phyloP scores from a whole-genome alignment of 2,329 filamentous ascomycete species.

The Sclerotinia glacialis region DNA sequence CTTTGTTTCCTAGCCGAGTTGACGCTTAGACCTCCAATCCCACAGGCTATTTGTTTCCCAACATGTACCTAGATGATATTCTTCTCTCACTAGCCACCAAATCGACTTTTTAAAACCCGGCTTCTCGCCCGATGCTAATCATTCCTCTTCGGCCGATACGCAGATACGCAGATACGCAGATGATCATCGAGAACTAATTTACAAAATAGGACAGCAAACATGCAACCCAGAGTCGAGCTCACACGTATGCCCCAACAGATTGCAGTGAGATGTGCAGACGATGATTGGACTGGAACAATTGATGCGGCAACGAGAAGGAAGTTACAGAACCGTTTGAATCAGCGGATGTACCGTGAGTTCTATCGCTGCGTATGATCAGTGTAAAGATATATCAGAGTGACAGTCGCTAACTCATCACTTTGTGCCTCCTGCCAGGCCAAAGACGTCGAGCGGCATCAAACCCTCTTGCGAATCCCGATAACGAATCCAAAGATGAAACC shows the following conservation, averaged over 20 bases:
- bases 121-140: neutral
- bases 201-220: neutral
- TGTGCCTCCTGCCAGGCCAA: neutral
- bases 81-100: neutral
- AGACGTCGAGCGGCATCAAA: neutral
- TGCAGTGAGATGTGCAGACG: constrained; percentile 43
- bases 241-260: neutral
- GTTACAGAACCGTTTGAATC: constrained; percentile 47
- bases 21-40: too few relatives aligned
- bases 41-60: neutral
- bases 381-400: neutral
- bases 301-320: constrained; percentile 44
- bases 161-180: neutral
- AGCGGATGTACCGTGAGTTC: constrained; percentile 46
- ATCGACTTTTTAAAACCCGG: neutral
- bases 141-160: neutral
- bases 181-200: neutral
- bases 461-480: neutral
- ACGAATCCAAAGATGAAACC: neutral
- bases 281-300: constrained; percentile 48
- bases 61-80: too few relatives aligned
- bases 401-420: constrained; percentile 4
- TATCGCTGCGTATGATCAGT: neutral
- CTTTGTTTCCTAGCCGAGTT: neutral
- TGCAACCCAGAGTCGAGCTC: neutral